Conservation (phyloP, 441 rosid genomes). For the Euphorbia celastroides region DNA sequence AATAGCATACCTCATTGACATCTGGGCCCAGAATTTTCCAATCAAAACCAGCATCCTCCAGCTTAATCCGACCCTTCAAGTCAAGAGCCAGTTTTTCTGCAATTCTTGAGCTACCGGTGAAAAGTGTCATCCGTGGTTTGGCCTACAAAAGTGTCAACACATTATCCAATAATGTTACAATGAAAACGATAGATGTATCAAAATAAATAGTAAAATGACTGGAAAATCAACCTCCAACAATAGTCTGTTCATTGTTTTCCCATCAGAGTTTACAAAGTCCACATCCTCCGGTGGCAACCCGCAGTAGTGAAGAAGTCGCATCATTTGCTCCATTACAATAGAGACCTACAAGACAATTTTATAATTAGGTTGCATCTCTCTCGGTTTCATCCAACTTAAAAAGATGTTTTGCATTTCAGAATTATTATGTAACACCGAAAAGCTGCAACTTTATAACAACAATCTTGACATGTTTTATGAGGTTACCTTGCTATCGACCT, state of each 20-base stretch:
- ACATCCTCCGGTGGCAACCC: slow-evolving; percentile 88
- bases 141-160: slow-evolving; percentile 40
- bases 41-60: slow-evolving; percentile 99
- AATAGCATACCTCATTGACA: slow-evolving; percentile 70
- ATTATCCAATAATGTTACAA: too few relatives aligned
- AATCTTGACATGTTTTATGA: not conserved
- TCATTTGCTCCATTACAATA: slow-evolving; percentile 97
- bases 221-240: slow-evolving; percentile 62
- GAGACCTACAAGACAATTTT: slow-evolving; percentile 49
- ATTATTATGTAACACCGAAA: not conserved
- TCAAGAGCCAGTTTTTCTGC: slow-evolving; percentile 94
- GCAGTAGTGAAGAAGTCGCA: slow-evolving; percentile 68
- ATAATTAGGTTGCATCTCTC: not conserved
- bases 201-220: not conserved
- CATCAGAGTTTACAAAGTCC: slow-evolving; percentile 38
- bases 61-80: slow-evolving; percentile 76
- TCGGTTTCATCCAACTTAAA: not conserved
- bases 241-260: slow-evolving; percentile 23
- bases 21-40: slow-evolving; percentile 99
- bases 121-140: slow-evolving; percentile 90
- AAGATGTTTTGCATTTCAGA: not conserved
- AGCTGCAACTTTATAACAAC: not conserved
- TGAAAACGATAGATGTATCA: not conserved
- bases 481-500: slow-evolving; percentile 93
- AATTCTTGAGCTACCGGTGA: slow-evolving; percentile 95